Evolutionary conservation across 495 filamentous ascomycete genomes (phyloP), one percentile per base, ranked within the genome.

Genomic region (Tetracladium setigerum): DNA sequence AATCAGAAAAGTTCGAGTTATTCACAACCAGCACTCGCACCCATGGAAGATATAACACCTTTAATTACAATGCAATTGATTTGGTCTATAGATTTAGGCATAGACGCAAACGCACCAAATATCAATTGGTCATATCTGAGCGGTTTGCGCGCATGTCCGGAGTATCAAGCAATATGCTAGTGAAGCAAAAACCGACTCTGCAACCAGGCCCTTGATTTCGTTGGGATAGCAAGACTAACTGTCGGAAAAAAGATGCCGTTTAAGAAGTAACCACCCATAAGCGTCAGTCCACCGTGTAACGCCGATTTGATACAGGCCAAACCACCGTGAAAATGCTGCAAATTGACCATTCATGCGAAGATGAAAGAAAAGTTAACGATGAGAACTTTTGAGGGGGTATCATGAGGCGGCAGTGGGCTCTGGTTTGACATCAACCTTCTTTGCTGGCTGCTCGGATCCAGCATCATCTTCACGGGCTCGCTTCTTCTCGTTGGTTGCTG

Each of bases 341-440:
- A 27, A 27, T 27, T 27, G 22, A 27, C 22, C 22, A 27, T 27
- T 27, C 22, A 27, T 27, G 22, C 22, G 3, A 7, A 27, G 22
- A 27, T 27, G 22, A 27, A 30, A 31, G 14, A 34, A 19, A 33
- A 19, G 18, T 5, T 40, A 17, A 19, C 11, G 35, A 33, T 13
- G 22, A 3, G 22, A 27, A 27, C 3, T 27, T 27, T 27, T 27
- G 22, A 27, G 27, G 31, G 56, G 56, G 47, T 55, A 53, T 59
- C 48, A 61, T 44, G 49, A 57, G 18, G 50, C 46, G 8, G 41
- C 53, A 18, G 43, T 52, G 27, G 49, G 36, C 10, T 61, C 65
- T 18, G 61, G 46, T 59, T 75, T 74, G 53, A 52, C 58, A 47
- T 75, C 69, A 30, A 73, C 64, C 57, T 74, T 77, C 66, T 77